Evolutionary conservation across 1,139 yeast genomes (phyloP), one percentile per base, ranked within the genome.

Genomic region (Candida labiduridarum): DNA sequence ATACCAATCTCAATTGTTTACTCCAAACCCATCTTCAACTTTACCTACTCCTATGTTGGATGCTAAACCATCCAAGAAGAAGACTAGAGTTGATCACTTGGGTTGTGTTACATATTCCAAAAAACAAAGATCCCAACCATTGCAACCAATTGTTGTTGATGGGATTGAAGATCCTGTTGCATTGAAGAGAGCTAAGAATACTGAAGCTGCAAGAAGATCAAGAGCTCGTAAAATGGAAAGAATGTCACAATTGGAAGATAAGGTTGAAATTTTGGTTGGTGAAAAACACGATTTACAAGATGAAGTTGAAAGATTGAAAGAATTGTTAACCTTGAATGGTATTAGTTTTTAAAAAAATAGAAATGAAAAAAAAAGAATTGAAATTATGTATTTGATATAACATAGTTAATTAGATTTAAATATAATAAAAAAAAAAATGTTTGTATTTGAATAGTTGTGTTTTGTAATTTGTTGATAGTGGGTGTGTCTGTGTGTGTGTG

Each of bases 161-260:
- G 74, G 78, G 35, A 52, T 46, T 30, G 68, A 67, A 48, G 96
- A 91, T 69, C 83, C 86, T 19, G 81, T 80, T 52, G 82, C 90
- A 48, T 65, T 89, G 63, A 89, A 92, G 68, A 84, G 99, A 63
- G 97, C 97, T 40, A 84, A 92, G 68, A 92, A 92, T 78, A 92
- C 98, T 22, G 97, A 91, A 68, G 97, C 98, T 54, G 98, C 98
- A 14, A 84, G 98, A 69, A 82, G 97, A 66, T 90, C 97, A 42
- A 81, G 98, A 61, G 96, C 96, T 40, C 84, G 96, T 71, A 90
- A 91, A 73, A 84, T 88, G 83, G 90, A 88, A 68, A 82, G 96
- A 69, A 87, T 92, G 89, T 65, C 70, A 52, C 96, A 89, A 65
- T 76, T 92, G 67, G 97, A 92, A 70, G 82, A 71, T 30, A 82